phyloP scores from a whole-genome alignment of 1,284 basidiomycete species.

The Ustilago crameri region DNA sequence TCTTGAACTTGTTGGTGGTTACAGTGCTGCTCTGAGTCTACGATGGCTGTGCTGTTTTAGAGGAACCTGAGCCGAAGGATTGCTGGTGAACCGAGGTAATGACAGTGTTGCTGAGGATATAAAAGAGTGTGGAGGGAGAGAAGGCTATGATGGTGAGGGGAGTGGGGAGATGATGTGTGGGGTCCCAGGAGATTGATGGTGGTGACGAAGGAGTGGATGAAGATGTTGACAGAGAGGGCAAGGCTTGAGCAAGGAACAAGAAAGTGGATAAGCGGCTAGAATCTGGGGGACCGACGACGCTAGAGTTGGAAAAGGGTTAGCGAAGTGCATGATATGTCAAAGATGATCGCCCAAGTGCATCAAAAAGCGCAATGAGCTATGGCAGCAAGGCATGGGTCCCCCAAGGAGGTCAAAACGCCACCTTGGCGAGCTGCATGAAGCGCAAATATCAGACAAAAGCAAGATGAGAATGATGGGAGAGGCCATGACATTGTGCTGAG shows the following conservation, averaged over 20 bases:
- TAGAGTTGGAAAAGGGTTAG: background rate
- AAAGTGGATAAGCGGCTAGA: background rate
- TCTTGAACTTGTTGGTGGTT: no score
- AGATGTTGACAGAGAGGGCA: slow-evolving; percentile 8
- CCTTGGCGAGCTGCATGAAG: background rate
- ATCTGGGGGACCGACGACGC: background rate
- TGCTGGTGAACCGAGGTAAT: background rate
- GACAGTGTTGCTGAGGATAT: background rate
- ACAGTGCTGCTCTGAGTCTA: no score
- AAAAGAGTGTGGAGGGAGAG: slow-evolving; percentile 3
- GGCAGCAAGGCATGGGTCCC: background rate
- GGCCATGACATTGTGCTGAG: background rate
- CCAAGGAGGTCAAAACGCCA: no score
- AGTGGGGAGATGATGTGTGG: background rate
- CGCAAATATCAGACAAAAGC: background rate
- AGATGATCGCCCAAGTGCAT: slow-evolving; percentile 32
- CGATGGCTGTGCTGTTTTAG: background rate
- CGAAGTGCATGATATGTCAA: slow-evolving; percentile 1
- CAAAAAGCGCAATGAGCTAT: background rate
- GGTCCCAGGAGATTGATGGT: slow-evolving; percentile 5
- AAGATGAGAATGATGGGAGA: background rate
- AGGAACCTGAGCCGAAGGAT: no score
- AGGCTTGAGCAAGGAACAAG: background rate
- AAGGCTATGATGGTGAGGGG: slow-evolving; percentile 6
- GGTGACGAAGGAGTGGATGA: slow-evolving; percentile 16